phyloP scores from a whole-genome alignment of 768 basidiomycete species.

The Postia placenta region DNA sequence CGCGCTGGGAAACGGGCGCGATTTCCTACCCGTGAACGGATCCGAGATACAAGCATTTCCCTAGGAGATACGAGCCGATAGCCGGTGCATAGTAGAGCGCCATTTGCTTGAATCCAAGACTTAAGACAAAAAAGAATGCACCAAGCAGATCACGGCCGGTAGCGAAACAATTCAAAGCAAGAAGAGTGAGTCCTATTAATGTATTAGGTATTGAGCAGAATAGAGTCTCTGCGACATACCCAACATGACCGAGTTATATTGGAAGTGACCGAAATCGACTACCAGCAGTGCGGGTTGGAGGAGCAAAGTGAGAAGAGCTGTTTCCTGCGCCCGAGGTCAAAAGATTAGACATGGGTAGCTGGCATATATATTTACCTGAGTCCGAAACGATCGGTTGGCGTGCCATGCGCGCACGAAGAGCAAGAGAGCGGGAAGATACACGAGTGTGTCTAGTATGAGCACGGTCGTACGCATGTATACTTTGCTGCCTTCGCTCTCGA shows the following conservation, averaged over 20 bases:
- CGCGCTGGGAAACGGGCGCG: not conserved
- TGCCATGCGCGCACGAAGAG: conserved; percentile 65
- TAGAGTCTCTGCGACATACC: conserved; percentile 32
- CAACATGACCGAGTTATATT: conserved; percentile 94
- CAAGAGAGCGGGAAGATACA: conserved; percentile 72
- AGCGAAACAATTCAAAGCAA: conserved; percentile 67
- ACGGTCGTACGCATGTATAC: conserved; percentile 81
- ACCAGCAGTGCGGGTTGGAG: conserved; percentile 81
- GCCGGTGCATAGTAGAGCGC: conserved; percentile 90
- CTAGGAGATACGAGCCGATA: conserved; percentile 84
- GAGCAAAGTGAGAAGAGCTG: conserved; percentile 64
- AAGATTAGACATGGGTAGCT: not conserved
- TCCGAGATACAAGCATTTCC: conserved; percentile 86
- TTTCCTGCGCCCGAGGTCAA: conserved; percentile 35
- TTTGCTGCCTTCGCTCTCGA: conserved; percentile 60
- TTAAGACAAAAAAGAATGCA: conserved; percentile 75
- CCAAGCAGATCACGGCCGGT: conserved; percentile 65
- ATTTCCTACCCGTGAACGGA: conserved; percentile 55
- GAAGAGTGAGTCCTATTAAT: conserved; percentile 55
- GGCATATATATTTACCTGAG: conserved; percentile 48
- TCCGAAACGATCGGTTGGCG: conserved; percentile 62
- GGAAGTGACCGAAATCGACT: conserved; percentile 91
- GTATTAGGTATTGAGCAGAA: not conserved
- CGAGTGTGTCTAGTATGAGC: conserved; percentile 54
- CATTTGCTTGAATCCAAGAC: conserved; percentile 95